Conservation (phyloP, 768 basidiomycete species). For the Epithele typhae region DNA sequence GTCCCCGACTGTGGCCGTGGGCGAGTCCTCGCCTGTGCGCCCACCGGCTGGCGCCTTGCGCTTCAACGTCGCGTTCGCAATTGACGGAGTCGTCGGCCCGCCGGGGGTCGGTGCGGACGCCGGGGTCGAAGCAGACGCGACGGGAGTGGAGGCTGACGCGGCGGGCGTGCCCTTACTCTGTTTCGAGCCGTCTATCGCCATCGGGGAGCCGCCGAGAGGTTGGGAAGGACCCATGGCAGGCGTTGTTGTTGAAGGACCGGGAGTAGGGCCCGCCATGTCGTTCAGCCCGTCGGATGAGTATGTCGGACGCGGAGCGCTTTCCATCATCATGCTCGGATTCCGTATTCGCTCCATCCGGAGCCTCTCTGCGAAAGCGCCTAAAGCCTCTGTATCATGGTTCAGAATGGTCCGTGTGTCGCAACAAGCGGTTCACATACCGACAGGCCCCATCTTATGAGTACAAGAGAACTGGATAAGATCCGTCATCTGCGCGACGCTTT, state of each 20-base stretch:
- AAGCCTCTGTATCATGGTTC: slow-evolving; percentile 33
- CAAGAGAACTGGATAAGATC: slow-evolving; percentile 68
- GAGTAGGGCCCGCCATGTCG: slow-evolving; percentile 4
- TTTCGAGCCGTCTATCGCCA: slow-evolving; percentile 52
- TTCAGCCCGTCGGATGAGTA: slow-evolving; percentile 6
- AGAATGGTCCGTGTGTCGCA: neutral
- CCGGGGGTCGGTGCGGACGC: slow-evolving; percentile 22
- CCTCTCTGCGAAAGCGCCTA: slow-evolving; percentile 35
- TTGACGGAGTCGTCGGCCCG: slow-evolving; percentile 22
- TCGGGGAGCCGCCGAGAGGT: too few species aligned
- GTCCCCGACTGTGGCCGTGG: slow-evolving; percentile 44
- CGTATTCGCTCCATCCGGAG: slow-evolving; percentile 30
- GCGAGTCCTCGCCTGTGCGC: slow-evolving; percentile 39
- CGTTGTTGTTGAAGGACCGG: slow-evolving; percentile 5
- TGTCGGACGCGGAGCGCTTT: neutral
- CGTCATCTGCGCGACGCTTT: slow-evolving; percentile 77
- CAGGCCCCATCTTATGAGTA: slow-evolving; percentile 52
- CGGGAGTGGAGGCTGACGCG: slow-evolving; percentile 23
- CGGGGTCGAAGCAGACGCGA: slow-evolving; percentile 26
- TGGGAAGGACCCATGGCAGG: slow-evolving; percentile 34
- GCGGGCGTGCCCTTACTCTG: slow-evolving; percentile 51
- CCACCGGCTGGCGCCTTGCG: slow-evolving; percentile 23
- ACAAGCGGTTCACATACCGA: slow-evolving; percentile 44
- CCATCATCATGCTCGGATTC: slow-evolving; percentile 9
- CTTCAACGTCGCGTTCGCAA: slow-evolving; percentile 29